These are phyloP conservation scores for Leptomonas seymouri DNA, from an alignment of 208 protist species.

Conservation along the genomic window DNA sequence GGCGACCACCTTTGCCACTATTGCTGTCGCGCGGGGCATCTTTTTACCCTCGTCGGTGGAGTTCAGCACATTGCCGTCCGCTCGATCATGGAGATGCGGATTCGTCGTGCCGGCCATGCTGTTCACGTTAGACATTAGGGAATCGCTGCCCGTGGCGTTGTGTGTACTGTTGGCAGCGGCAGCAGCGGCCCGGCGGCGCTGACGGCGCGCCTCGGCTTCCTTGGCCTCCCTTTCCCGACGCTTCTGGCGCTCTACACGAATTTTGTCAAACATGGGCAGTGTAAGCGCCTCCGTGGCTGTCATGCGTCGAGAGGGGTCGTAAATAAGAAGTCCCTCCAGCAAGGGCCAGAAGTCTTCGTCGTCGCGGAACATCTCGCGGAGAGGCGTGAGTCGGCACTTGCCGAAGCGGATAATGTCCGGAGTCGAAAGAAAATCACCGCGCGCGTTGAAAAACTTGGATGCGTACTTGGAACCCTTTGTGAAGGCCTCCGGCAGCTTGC, in stretches of 20 bases:
- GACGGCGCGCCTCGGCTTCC: conserved; percentile 8
- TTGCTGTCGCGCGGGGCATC: background rate
- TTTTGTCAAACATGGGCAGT: conserved; percentile 62
- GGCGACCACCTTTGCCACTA: background rate
- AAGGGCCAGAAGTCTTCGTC: conserved; percentile 69
- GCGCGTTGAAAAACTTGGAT: conserved; percentile 55
- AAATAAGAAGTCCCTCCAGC: conserved; percentile 59
- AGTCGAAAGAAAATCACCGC: conserved; percentile 47
- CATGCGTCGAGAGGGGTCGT: conserved; percentile 74
- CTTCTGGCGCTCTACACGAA: conserved; percentile 3
- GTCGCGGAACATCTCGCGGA: conserved; percentile 53
- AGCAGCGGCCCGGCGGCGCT: conserved; percentile 3
- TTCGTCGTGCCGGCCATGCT: conserved; percentile 1
- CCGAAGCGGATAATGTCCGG: conserved; percentile 44
- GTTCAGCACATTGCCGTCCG: conserved; percentile 10
- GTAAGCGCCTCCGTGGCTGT: conserved; percentile 65
- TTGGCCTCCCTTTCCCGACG: conserved; percentile 9
- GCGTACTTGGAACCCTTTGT: conserved; percentile 46
- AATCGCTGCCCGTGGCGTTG: background rate
- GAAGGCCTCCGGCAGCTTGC: conserved; percentile 61
- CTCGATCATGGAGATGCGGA: conserved; percentile 1
- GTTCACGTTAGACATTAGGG: conserved; percentile 7
- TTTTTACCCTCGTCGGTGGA: background rate
- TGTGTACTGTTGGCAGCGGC: background rate
- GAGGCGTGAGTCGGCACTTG: conserved; percentile 39